phyloP scores from a whole-genome alignment of 139 green algal genomes.

The Tetradesmus lagerheimii region DNA sequence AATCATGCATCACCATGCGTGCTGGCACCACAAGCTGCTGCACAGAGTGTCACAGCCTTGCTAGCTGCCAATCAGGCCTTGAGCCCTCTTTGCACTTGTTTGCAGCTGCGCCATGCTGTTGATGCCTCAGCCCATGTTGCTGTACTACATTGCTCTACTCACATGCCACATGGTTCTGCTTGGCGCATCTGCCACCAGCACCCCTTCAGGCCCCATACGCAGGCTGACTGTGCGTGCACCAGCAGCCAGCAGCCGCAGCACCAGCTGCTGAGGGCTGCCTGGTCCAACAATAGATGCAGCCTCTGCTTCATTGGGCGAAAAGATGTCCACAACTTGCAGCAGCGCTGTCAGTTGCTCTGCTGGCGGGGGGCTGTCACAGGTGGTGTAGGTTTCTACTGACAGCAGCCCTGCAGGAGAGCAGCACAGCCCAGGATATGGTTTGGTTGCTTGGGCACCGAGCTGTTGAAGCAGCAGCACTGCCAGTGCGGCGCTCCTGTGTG shows the following conservation, averaged over 20 bases:
- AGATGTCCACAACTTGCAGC: conserved; percentile 60
- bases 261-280: conserved; percentile 43
- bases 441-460: too few relatives aligned
- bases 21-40: too few relatives aligned
- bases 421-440: neutral
- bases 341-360: conserved; percentile 47
- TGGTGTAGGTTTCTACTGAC: conserved; percentile 67
- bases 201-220: conserved; percentile 55
- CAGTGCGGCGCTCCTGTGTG: neutral
- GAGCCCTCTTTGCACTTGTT: too few relatives aligned
- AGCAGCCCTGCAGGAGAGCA: conserved; percentile 44
- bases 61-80: too few relatives aligned
- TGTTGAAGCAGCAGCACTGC: neutral
- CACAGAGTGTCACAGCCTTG: too few relatives aligned
- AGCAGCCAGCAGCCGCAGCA: conserved; percentile 51
- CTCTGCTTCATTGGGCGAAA: conserved; percentile 69
- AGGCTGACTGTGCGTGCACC: conserved; percentile 56
- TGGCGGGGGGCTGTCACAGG: conserved; percentile 5
- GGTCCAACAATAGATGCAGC: conserved; percentile 64
- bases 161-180: neutral
- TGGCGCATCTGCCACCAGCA: conserved; percentile 39
- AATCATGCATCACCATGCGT: too few relatives aligned
- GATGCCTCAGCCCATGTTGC: neutral
- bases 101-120: neutral
- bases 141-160: neutral